Conservation (phyloP, 345 rosid genomes). For the Euphorbia lathyris region DNA sequence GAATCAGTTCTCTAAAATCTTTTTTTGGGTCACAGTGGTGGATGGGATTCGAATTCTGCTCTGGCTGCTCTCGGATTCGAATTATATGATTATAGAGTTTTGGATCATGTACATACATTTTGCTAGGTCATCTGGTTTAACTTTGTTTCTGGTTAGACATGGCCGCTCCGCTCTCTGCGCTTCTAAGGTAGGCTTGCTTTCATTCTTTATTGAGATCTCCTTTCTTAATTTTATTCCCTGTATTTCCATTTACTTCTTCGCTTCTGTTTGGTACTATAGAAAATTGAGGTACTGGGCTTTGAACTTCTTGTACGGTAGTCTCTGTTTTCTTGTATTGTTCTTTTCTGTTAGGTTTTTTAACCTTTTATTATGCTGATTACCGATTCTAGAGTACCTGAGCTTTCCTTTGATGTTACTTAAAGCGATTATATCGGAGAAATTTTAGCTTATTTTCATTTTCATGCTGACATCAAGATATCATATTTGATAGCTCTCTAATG, state of each 20-base stretch:
- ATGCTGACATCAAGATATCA: not conserved
- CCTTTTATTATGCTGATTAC: not conserved
- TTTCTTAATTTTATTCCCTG: not conserved
- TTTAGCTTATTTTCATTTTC: too few species aligned
- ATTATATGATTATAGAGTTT: too few species aligned
- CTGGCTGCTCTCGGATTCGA: too few species aligned
- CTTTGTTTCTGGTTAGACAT: constrained; percentile 23
- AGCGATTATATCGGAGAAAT: not conserved
- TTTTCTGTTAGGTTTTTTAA: not conserved
- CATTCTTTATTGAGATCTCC: constrained; percentile 4
- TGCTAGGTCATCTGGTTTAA: too few species aligned
- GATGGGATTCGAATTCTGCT: too few species aligned
- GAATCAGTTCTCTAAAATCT: too few species aligned
- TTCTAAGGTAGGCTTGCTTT: constrained; percentile 22
- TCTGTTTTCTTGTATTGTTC: not conserved
- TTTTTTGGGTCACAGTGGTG: too few species aligned
- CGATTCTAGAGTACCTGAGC: not conserved
- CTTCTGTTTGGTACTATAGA: not conserved
- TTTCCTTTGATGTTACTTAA: not conserved
- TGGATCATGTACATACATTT: too few species aligned
- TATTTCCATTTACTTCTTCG: not conserved
- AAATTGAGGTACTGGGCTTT: not conserved
- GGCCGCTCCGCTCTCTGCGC: constrained; percentile 13
- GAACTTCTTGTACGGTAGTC: not conserved
- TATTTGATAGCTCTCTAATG: not conserved